Evolutionary conservation across 2,329 filamentous ascomycete genomes (phyloP).

Genomic region (Colletotrichum magnum): DNA sequence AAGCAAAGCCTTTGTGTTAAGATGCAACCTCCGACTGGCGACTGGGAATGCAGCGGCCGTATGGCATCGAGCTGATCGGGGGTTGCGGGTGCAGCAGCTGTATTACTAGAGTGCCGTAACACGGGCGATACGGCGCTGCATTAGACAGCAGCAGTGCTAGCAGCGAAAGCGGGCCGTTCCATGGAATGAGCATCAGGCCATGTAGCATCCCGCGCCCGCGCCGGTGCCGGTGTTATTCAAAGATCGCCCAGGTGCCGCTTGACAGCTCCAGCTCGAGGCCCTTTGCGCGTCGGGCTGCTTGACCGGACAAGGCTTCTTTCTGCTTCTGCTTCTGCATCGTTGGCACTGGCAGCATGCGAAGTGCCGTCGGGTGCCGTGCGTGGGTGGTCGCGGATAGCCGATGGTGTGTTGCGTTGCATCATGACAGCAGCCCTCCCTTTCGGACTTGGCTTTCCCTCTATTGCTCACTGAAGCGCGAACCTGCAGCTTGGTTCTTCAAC

Average conservation of each 20-base stretch:
- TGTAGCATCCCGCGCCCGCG: conserved; percentile 1
- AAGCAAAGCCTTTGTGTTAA: conserved; percentile 26
- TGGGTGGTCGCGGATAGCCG: neutral
- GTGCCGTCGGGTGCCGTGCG: neutral
- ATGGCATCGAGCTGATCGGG: conserved; percentile 6
- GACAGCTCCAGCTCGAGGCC: conserved; percentile 6
- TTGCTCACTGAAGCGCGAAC: neutral
- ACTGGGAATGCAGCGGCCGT: conserved; percentile 27
- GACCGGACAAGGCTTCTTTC: neutral
- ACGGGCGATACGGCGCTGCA: conserved; percentile 2
- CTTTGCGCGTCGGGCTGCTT: neutral
- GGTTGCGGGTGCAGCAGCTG: neutral
- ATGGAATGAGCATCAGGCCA: conserved; percentile 35
- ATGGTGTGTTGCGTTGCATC: conserved; percentile 23
- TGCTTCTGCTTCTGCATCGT: neutral
- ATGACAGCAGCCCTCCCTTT: conserved; percentile 31
- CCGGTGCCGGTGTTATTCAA: neutral
- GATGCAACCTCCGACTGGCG: neutral
- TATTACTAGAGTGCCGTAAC: neutral
- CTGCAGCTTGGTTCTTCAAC: conserved; percentile 15
- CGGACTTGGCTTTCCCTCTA: conserved; percentile 19
- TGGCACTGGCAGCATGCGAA: conserved; percentile 5
- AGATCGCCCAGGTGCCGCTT: conserved; percentile 15
- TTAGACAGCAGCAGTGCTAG: conserved; percentile 9
- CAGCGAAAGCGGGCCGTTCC: conserved; percentile 35